Conservation (phyloP, 805 yeast genomes). For the Candida incommunis region DNA sequence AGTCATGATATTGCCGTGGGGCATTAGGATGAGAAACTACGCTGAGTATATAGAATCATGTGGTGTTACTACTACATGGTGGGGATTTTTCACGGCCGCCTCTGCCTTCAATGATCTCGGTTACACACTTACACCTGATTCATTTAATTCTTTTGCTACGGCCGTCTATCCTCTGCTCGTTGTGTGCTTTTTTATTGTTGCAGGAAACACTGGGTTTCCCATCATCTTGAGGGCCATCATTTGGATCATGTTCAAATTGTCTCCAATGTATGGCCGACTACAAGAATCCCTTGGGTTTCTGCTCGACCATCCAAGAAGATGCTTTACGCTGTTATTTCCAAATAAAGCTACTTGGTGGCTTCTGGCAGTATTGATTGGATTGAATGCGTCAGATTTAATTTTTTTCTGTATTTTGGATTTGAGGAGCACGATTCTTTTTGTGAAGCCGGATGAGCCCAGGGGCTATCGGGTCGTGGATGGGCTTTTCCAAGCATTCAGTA, state of each 20-base stretch:
- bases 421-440: constrained; percentile 21
- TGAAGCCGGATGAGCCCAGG: constrained; percentile 4
- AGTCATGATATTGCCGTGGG: constrained; percentile 33
- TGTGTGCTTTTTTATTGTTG: constrained; percentile 56
- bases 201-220: constrained; percentile 95
- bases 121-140: constrained; percentile 62
- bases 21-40: constrained; percentile 14
- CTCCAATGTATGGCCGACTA: constrained; percentile 36
- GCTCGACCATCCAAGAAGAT: constrained; percentile 92
- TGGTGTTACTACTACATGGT: constrained; percentile 76
- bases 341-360: constrained; percentile 94
- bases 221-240: constrained; percentile 64
- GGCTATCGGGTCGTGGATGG: constrained; percentile 73
- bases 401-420: constrained; percentile 71
- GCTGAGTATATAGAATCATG: constrained; percentile 25
- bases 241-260: constrained; percentile 59
- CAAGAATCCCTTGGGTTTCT: constrained; percentile 71
- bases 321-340: constrained; percentile 87
- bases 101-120: constrained; percentile 83
- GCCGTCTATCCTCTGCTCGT: constrained; percentile 54
- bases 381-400: constrained; percentile 68
- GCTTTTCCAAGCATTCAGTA: constrained; percentile 76
- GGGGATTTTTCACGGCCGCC: constrained; percentile 78
- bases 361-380: constrained; percentile 49
- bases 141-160: constrained; percentile 53